Evolutionary conservation across 2,329 filamentous ascomycete species (phyloP).

Genomic region (Penicillium sp.): DNA sequence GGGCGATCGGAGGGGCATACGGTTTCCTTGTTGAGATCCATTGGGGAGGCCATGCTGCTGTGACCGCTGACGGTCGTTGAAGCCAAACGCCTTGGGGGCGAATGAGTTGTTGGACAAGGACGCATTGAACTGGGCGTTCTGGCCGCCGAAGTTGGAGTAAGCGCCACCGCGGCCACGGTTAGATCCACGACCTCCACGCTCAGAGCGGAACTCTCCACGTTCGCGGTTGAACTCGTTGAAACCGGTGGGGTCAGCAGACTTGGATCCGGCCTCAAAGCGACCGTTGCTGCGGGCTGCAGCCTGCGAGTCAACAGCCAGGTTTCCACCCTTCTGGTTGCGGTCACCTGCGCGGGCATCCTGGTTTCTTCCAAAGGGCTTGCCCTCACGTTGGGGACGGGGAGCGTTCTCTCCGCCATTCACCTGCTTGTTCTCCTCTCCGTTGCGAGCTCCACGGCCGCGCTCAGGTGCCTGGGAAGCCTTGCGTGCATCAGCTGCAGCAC

Average conservation of each 20-base stretch:
- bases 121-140: conserved; percentile 42
- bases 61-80: conserved; percentile 45
- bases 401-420: conserved; percentile 31
- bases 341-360: conserved; percentile 32
- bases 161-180: conserved; percentile 44
- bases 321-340: conserved; percentile 28
- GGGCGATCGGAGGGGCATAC: conserved; percentile 59
- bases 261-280: conserved; percentile 40
- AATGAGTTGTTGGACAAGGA: conserved; percentile 42
- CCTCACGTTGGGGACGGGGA: conserved; percentile 35
- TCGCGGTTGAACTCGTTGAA: conserved; percentile 41
- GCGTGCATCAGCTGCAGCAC: conserved; percentile 31
- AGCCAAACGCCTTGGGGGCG: conserved; percentile 42
- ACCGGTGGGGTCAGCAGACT: conserved; percentile 38
- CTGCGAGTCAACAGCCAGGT: conserved; percentile 36
- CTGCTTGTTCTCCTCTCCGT: conserved; percentile 33
- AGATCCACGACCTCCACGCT: conserved; percentile 41
- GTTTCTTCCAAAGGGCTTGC: conserved; percentile 37
- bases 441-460: conserved; percentile 34
- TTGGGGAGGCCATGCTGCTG: conserved; percentile 40
- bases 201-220: conserved; percentile 37
- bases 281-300: conserved; percentile 36
- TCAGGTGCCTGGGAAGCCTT: conserved; percentile 35
- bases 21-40: conserved; percentile 47
- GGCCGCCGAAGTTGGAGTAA: conserved; percentile 36